These are phyloP conservation scores for Aschersonia sp. DNA, from an alignment of 2,329 filamentous ascomycete species.

Conservation along the genomic window DNA sequence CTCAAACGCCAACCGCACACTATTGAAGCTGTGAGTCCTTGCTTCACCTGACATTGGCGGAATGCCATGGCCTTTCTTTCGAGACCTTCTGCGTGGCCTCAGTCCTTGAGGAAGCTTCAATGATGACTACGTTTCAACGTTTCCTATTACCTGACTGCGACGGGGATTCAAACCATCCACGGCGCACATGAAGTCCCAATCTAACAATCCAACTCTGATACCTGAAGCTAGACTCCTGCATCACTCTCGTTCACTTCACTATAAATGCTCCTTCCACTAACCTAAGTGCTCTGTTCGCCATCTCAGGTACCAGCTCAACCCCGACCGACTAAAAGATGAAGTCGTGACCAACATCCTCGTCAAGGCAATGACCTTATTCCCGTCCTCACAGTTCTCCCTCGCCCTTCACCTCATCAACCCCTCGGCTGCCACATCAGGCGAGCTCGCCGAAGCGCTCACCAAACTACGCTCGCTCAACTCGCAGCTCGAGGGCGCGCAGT, in stretches of 20 bases:
- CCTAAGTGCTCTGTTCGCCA: not conserved
- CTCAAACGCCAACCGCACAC: slow-evolving; percentile 89
- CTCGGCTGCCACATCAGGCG: slow-evolving; percentile 48
- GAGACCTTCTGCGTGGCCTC: not conserved
- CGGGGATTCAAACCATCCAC: slow-evolving; percentile 23
- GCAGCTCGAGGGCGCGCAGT: slow-evolving; percentile 81
- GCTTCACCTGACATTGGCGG: too few species aligned
- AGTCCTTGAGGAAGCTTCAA: slow-evolving; percentile 11
- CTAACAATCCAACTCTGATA: slow-evolving; percentile 1
- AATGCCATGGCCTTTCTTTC: too few species aligned
- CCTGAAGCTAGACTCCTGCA: too few species aligned
- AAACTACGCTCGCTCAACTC: slow-evolving; percentile 76
- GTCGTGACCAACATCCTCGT: slow-evolving; percentile 98
- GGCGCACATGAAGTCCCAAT: slow-evolving; percentile 7
- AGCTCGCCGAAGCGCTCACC: slow-evolving; percentile 79
- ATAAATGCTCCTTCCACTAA: not conserved
- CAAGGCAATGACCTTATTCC: slow-evolving; percentile 95
- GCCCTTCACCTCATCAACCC: slow-evolving; percentile 87
- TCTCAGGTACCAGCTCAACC: slow-evolving; percentile 95
- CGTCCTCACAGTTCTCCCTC: slow-evolving; percentile 87
- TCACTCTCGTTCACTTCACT: too few species aligned
- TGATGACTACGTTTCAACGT: slow-evolving; percentile 74
- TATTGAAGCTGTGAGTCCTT: slow-evolving; percentile 83
- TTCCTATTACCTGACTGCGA: slow-evolving; percentile 93
- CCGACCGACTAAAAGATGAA: slow-evolving; percentile 91